Conservation (phyloP, 192 early-diverging fungal genomes). For the Linnemannia elongata region DNA sequence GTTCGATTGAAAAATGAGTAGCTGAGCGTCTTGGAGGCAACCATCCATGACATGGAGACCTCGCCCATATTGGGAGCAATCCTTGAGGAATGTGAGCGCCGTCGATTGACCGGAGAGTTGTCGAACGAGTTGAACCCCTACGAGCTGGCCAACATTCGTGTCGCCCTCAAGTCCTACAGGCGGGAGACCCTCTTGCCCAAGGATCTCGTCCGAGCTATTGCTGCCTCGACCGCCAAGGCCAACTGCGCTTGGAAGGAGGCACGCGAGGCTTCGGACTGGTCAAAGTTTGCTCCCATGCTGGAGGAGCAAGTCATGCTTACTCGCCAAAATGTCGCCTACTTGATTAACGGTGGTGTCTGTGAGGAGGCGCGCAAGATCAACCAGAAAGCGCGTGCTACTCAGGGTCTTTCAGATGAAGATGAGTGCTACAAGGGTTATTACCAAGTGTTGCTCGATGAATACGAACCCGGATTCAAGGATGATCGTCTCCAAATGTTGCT, state of each 20-base stretch:
- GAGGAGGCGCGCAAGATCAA: conserved; percentile 52
- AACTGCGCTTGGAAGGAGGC: conserved; percentile 49
- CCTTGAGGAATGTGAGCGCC: conserved; percentile 35
- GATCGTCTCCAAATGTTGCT: conserved; percentile 49
- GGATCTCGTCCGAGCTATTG: conserved; percentile 30
- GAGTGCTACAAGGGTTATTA: conserved; percentile 53
- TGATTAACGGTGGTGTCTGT: conserved; percentile 37
- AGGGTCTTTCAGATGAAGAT: conserved; percentile 26
- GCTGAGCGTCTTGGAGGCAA: conserved; percentile 37
- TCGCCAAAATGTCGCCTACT: conserved; percentile 38
- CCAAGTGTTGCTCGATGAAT: conserved; percentile 49
- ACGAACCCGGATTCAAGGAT: conserved; percentile 57
- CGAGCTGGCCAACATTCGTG: conserved; percentile 49
- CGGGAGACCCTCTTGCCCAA: conserved; percentile 21
- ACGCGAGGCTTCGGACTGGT: conserved; percentile 44
- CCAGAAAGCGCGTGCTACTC: conserved; percentile 45
- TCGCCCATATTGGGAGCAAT: conserved; percentile 42
- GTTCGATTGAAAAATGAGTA: background rate
- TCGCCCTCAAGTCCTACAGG: conserved; percentile 24
- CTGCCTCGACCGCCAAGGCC: conserved; percentile 28
- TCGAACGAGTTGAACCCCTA: conserved; percentile 38
- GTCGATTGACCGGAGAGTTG: conserved; percentile 16
- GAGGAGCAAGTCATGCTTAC: conserved; percentile 35
- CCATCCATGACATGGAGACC: conserved; percentile 34
- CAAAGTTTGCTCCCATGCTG: conserved; percentile 55